A percentile compares a stretch with the other conserved stretches of the same genome.
Conservation (phyloP, 768 basidiomycete genomes). For the Leccinum imitatum region DNA sequence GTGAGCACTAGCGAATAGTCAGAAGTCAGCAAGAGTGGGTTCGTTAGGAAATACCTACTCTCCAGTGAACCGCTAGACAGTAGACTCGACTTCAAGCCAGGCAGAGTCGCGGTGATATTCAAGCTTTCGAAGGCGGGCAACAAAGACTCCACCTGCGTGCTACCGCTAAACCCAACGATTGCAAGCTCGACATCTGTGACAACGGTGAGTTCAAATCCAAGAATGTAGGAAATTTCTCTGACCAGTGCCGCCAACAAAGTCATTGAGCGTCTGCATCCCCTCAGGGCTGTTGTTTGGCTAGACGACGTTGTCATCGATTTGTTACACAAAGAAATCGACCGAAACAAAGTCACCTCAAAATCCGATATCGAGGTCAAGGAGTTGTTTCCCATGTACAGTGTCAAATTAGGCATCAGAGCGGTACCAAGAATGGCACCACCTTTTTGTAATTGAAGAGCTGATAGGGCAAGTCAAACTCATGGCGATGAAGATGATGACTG, state of each 20-base stretch:
- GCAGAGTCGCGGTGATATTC: slow-evolving; percentile 53
- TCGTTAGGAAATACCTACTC: slow-evolving; percentile 34
- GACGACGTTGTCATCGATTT: slow-evolving; percentile 6
- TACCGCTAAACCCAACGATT: slow-evolving; percentile 59
- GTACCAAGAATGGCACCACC: slow-evolving; percentile 58
- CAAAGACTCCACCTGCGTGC: slow-evolving; percentile 59
- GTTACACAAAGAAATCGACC: not conserved
- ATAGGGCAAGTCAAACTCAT: not conserved
- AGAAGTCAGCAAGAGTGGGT: not conserved
- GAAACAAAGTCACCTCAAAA: slow-evolving; percentile 42
- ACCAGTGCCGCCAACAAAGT: slow-evolving; percentile 67
- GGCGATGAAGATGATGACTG: not conserved
- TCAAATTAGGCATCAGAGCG: slow-evolving; percentile 57
- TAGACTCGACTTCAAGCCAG: slow-evolving; percentile 57
- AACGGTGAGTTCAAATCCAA: not conserved
- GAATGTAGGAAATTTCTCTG: not conserved
- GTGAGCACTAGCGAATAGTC: slow-evolving; percentile 46
- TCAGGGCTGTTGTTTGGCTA: slow-evolving; percentile 61
- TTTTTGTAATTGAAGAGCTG: slow-evolving; percentile 57
- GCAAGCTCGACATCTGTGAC: slow-evolving; percentile 50
- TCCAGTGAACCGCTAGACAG: slow-evolving; percentile 55
- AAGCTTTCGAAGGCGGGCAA: slow-evolving; percentile 60
- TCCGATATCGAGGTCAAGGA: slow-evolving; percentile 46
- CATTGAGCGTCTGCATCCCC: slow-evolving; percentile 60
- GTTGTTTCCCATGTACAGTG: slow-evolving; percentile 60